These are phyloP conservation scores for Ustilago tritici DNA, from an alignment of 1,284 basidiomycete genomes.

Conservation along the genomic window DNA sequence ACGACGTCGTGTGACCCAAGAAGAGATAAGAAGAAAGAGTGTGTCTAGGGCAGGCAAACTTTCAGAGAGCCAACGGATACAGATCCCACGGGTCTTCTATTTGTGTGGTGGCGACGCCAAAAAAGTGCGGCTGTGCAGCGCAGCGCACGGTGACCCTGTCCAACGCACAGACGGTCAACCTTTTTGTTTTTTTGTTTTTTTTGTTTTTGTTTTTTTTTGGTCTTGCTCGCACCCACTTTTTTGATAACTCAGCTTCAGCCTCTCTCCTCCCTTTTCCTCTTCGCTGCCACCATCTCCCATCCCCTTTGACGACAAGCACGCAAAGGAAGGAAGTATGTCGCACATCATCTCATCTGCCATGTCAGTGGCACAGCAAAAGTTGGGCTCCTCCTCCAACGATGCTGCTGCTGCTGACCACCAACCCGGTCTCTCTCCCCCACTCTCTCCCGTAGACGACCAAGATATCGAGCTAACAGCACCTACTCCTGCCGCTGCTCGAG, in stretches of 20 bases:
- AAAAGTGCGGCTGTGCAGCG: conserved; percentile 1
- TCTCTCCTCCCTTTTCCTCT: neutral
- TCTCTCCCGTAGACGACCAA: conserved; percentile 42
- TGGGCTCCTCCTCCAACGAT: conserved; percentile 28
- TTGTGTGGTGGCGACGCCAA: neutral
- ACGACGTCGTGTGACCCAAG: too few relatives aligned
- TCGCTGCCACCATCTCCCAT: neutral
- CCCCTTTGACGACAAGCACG: neutral
- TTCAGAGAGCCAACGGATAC: too few relatives aligned
- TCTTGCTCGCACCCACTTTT: neutral
- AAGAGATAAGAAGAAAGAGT: too few relatives aligned
- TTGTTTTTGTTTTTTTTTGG: too few relatives aligned
- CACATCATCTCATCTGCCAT: conserved; percentile 55
- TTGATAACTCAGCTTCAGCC: neutral
- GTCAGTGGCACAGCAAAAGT: conserved; percentile 43
- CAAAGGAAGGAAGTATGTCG: conserved; percentile 20
- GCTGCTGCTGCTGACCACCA: conserved; percentile 40
- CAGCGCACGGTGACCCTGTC: neutral
- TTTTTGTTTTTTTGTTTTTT: neutral
- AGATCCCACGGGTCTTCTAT: neutral
- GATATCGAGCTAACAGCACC: conserved; percentile 56
- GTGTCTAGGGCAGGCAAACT: too few relatives aligned
- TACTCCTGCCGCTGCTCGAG: conserved; percentile 28
- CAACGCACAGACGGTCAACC: neutral
- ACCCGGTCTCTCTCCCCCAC: conserved; percentile 59